Conservation (phyloP, 192 early-diverging fungal genomes). For the Gryganskiella cystojenkinii region DNA sequence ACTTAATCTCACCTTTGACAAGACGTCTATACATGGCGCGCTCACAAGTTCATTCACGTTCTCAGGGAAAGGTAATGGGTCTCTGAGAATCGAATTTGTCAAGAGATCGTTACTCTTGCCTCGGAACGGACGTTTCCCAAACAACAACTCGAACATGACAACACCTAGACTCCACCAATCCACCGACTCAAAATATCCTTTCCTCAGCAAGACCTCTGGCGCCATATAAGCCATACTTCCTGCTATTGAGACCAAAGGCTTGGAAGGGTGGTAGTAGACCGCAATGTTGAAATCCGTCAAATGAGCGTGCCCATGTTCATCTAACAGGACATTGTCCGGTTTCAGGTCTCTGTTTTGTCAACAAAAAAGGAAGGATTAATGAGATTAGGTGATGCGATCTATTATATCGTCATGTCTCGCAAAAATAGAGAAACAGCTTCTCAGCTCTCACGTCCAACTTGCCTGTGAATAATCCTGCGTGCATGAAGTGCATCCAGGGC, state of each 20-base stretch:
- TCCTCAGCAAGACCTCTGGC: constrained; percentile 75
- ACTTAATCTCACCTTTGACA: constrained; percentile 59
- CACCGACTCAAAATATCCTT: constrained; percentile 63
- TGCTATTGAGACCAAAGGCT: constrained; percentile 77
- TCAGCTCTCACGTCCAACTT: too few species aligned
- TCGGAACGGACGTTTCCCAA: constrained; percentile 85
- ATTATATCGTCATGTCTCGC: background rate
- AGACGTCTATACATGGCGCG: constrained; percentile 60
- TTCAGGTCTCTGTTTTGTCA: constrained; percentile 74
- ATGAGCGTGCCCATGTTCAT: constrained; percentile 81
- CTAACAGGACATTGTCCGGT: constrained; percentile 87
- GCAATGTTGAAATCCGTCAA: constrained; percentile 92
- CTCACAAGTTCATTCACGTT: constrained; percentile 59
- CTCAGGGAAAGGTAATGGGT: constrained; percentile 74
- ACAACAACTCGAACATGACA: constrained; percentile 78
- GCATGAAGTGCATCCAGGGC: constrained; percentile 77
- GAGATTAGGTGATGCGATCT: background rate
- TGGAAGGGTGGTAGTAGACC: constrained; percentile 69
- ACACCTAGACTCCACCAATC: constrained; percentile 92
- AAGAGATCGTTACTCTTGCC: constrained; percentile 81
- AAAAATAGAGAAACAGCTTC: constrained; percentile 6
- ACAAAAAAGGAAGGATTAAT: constrained; percentile 7
- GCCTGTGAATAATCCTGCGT: constrained; percentile 76
- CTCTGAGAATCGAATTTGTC: constrained; percentile 74
- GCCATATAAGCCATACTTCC: constrained; percentile 93